These are phyloP conservation scores for Diaporthe sp. DNA, from an alignment of 2,329 filamentous ascomycete species.

Conservation along the genomic window DNA sequence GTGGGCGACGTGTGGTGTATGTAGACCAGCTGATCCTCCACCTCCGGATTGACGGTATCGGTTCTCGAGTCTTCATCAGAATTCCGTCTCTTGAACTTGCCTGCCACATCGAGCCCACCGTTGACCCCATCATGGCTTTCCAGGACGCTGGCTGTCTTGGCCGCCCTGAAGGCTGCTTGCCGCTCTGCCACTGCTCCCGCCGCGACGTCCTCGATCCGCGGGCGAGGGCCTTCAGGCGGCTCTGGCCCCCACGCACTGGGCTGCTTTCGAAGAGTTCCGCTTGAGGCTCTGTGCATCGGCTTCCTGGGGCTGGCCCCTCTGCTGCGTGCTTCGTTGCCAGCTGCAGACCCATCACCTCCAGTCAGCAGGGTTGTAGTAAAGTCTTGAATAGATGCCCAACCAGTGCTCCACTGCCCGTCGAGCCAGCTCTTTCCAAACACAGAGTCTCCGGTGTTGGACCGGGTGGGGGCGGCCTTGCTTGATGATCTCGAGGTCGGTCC, in stretches of 20 bases:
- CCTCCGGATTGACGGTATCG: constrained; percentile 63
- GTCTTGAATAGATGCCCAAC: constrained; percentile 66
- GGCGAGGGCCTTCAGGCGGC: constrained; percentile 51
- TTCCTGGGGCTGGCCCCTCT: constrained; percentile 43
- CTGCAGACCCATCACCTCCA: constrained; percentile 45
- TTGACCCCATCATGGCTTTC: constrained; percentile 71
- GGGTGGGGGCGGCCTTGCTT: constrained; percentile 25
- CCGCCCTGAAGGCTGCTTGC: constrained; percentile 64
- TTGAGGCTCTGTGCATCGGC: constrained; percentile 44
- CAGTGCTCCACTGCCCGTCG: constrained; percentile 62
- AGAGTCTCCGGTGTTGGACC: constrained; percentile 23
- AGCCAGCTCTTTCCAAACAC: constrained; percentile 54
- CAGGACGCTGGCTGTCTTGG: constrained; percentile 67
- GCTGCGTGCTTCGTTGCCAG: constrained; percentile 46
- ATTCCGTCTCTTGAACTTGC: constrained; percentile 72
- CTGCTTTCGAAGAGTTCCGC: constrained; percentile 38
- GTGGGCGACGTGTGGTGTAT: constrained; percentile 84
- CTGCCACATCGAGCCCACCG: constrained; percentile 64
- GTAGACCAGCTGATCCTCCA: constrained; percentile 85
- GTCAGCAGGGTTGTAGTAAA: constrained; percentile 59
- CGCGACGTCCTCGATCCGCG: constrained; percentile 60
- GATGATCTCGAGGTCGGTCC: constrained; percentile 42
- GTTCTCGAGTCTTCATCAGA: constrained; percentile 68
- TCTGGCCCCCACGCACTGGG: constrained; percentile 61
- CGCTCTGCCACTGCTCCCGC: constrained; percentile 64